Evolutionary conservation across 805 yeast species (phyloP), one percentile per base, ranked within the genome.

Genomic region (Yamadazyma phyllophila): DNA sequence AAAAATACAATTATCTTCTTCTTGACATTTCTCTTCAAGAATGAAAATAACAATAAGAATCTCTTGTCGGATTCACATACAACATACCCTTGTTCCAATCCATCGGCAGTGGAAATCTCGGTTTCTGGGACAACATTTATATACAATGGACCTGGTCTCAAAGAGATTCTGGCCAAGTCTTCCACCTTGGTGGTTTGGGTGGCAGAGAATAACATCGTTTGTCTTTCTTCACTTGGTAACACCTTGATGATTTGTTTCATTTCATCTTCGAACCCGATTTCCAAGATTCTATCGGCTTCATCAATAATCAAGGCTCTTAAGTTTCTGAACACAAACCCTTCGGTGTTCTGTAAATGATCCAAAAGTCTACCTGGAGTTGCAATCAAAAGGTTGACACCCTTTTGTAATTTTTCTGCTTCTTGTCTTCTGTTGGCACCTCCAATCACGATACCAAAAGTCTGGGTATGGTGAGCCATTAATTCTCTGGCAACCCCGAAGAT

Each of bases 141-240:
- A 67, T 91, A 95, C 48, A 80, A 68, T 10, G 99, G 98, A 37
- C 97, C 97, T 43, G 91, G 84, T 64, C 96, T 83, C 59, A 95
- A 76, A 2, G 99, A 92, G 43, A 94, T 92, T 68, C 99, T 81
- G 12, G 99, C 99, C 61, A 94, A 76, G 71, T 94, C 99, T 67
- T 94, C 98, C 53, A 94, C 99, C 70, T 95, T 94, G 34, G 98
- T 94, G 26, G 99, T 94, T 68, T 94, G 99, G 1, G 99, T 94
- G 39, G 99, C 99, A n/a, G 98, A 92, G 63, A 94, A 94, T 52
- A 94, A 73, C 98, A 94, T 92, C 34, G 96, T 78, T 67, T 94
- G 99, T 69, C 99, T 85, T 54, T 85, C 91, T 55, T 89, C 92
- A 50, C 81, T 85, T 37, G 99, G 99, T 59, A 94, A 74, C 52